These are phyloP conservation scores for Quercus glauca DNA, from an alignment of 306 rosid species.

Conservation along the genomic window DNA sequence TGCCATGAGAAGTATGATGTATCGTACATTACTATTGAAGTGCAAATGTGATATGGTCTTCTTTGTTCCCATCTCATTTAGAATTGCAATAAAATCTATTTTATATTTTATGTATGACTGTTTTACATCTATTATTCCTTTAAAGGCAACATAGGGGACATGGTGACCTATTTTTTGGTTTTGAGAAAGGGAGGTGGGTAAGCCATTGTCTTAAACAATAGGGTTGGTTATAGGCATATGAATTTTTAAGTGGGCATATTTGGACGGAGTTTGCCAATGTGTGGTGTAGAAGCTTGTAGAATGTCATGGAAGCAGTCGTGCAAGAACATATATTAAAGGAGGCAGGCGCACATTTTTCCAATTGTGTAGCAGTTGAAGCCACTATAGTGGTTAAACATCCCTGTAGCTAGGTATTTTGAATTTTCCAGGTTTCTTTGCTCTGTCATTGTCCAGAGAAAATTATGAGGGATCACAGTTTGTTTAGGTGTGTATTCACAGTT, in stretches of 20 bases:
- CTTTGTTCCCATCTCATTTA: constrained; percentile 1
- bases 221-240: neutral
- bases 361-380: neutral
- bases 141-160: no score
- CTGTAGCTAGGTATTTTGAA: neutral
- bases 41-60: constrained; percentile 6
- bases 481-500: neutral
- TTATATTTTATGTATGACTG: no score
- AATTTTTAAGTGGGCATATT: neutral
- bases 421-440: neutral
- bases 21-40: constrained; percentile 44
- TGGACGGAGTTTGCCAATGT: neutral
- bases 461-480: neutral
- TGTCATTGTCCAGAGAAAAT: neutral
- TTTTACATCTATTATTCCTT: neutral
- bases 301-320: neutral
- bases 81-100: neutral
- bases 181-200: no score
- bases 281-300: neutral
- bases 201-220: no score
- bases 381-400: neutral
- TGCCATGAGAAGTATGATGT: constrained; percentile 99
- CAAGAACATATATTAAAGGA: neutral
- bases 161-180: no score
- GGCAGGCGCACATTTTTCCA: neutral